phyloP scores from a whole-genome alignment of 139 green algal genomes.

The Chlamydomonas schloesseri region DNA sequence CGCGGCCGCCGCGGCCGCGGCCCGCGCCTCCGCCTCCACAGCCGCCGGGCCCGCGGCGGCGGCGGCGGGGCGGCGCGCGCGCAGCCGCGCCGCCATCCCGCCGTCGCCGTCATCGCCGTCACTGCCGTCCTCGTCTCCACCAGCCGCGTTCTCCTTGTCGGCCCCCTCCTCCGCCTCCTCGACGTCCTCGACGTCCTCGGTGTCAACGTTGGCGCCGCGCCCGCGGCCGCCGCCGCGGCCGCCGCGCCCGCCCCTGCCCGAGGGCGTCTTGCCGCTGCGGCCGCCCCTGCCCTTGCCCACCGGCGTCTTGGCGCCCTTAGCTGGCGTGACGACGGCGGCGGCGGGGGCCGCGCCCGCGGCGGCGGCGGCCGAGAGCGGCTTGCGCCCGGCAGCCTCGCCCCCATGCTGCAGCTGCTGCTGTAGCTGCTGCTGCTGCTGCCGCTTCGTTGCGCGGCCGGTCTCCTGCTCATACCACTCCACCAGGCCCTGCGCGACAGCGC shows the following conservation, averaged over 20 bases:
- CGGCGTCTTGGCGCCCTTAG: not conserved
- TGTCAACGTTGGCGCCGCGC: too few relatives aligned
- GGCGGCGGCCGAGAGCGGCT: not conserved
- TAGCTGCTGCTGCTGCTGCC: not conserved
- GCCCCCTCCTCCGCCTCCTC: not conserved
- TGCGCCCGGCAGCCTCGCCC: too few relatives aligned
- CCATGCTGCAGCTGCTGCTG: not conserved
- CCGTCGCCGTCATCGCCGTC: not conserved
- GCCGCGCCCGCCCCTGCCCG: not conserved
- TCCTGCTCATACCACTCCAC: constrained; percentile 35
- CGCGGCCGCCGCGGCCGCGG: not conserved
- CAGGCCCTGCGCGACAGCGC: not conserved
- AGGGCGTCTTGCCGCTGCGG: constrained; percentile 3
- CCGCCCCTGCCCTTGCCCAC: constrained; percentile 2
- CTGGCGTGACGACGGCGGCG: not conserved
- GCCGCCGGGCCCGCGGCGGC: not conserved
- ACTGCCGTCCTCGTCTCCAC: not conserved
- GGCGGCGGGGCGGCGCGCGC: not conserved
- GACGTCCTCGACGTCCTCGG: too few relatives aligned
- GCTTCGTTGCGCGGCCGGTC: constrained; percentile 6
- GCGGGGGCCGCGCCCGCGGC: not conserved
- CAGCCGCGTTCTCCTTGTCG: not conserved
- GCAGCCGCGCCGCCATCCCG: constrained; percentile 3
- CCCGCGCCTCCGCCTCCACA: constrained; percentile 4
- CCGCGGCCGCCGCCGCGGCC: not conserved